Base-by-base conservation (phyloP, 805 yeast genomes). In the Starmera dryadoides region DNA sequence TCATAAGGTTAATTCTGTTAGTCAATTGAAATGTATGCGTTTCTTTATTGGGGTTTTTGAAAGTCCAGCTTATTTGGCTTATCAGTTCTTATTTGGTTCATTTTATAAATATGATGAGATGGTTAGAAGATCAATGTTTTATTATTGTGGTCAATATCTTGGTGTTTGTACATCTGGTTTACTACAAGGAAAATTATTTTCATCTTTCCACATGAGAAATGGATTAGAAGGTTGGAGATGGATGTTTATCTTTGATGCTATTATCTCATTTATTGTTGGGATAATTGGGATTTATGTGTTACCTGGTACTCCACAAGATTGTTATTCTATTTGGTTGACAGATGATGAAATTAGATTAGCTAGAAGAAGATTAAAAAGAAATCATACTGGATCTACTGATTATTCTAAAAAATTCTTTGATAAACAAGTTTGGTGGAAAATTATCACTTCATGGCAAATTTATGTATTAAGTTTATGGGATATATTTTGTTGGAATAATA, bases 201-300 rank as follows among this genome's bases (percentile, higher is more conserved):
- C 65, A 19, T 47, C 58, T 30, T 52, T 81, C 46, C 58, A 67
- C 38, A 84, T 81, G 22, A 60, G 54, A 10, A 51, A 56, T 34
- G 86, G 86, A 0, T 59, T 75, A 11, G 68, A 68, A 8, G 77
- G 85, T 12, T 81, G 87, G 87, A 68, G 80, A 62, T 81, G 87
- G 87, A 75, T 78, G 55, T 81, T 77, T 50, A 75, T 82, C 36
- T 68, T 81, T 43, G 86, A 80, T 53, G 81, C 79, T 9, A 49
- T 74, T 35, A 68, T 81, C 32, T 76, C 85, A 1, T 49, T 79
- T 23, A 74, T 66, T 2, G 72, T 81, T 25, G 81, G 81, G 7
- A 14, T 79, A 7, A 46, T 74, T 38, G 83, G 83, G 1, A 63
- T 68, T 44, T 73, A 70, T 49, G 46, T 64, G 45, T 56, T 78